phyloP scores from a whole-genome alignment of 331 rosid genomes.

The Arachis monticola region DNA sequence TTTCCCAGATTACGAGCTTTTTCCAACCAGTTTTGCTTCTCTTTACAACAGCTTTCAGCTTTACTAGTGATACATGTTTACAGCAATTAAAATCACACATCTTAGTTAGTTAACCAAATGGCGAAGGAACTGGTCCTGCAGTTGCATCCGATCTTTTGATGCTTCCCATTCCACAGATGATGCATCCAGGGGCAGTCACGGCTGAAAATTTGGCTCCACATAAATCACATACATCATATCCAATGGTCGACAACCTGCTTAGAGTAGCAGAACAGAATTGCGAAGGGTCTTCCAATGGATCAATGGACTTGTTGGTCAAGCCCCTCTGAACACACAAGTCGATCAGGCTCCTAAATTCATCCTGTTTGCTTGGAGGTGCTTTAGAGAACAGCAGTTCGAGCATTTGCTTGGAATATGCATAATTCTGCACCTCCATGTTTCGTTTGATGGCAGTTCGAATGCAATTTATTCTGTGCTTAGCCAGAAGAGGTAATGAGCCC shows the following conservation, averaged over 20 bases:
- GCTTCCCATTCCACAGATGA: slow-evolving; percentile 97
- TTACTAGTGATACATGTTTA: slow-evolving; percentile 1
- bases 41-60: slow-evolving; percentile 6
- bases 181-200: slow-evolving; percentile 85
- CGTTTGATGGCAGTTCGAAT: slow-evolving; percentile 96
- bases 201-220: slow-evolving; percentile 98
- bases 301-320: slow-evolving; percentile 86
- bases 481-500: slow-evolving; percentile 95
- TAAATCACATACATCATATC: slow-evolving; percentile 95
- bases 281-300: slow-evolving; percentile 96
- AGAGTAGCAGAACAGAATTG: slow-evolving; percentile 96
- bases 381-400: slow-evolving; percentile 87
- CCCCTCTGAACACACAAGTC: slow-evolving; percentile 96
- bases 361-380: slow-evolving; percentile 94
- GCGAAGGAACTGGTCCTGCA: slow-evolving; percentile 88
- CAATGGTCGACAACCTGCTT: slow-evolving; percentile 93
- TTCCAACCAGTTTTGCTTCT: not conserved
- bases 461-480: slow-evolving; percentile 96
- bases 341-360: slow-evolving; percentile 82
- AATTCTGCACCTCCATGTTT: slow-evolving; percentile 97
- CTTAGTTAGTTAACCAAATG: slow-evolving; percentile 75
- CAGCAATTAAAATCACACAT: not conserved
- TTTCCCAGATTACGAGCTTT: slow-evolving; percentile 9
- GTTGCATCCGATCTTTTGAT: slow-evolving; percentile 91
- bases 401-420: slow-evolving; percentile 92